Evolutionary conservation across 2,329 filamentous ascomycete genomes (phyloP), one percentile per base, ranked within the genome.

Genomic region (Fusarium azukiicola): DNA sequence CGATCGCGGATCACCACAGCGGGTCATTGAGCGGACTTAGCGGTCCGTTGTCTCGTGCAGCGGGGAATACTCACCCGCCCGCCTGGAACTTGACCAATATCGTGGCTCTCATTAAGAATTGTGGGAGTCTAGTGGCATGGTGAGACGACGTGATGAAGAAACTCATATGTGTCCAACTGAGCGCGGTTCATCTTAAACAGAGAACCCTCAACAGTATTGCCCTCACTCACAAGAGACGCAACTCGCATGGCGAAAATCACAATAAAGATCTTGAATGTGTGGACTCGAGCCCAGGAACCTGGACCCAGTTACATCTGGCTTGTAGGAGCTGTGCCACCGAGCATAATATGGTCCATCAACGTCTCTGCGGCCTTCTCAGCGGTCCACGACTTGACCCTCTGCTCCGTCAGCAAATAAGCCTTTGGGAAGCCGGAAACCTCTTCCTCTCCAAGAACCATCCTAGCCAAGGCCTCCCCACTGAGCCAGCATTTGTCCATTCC

Each of bases 401-500:
- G n/a, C 3, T 68, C 49, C 19, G 27, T 71, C 1, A 80, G n/a
- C 2, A 80, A 9, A 17, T 80, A 80, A 5, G 76, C 78, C 21
- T 49, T 74, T 3, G 79, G 79, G 38, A 81, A 80, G 1, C 78
- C 81, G 9, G 76, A 67, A 10, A 74, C 54, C 0, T 76, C 71
- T 27, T 64, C 40, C 46, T 82, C 80, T 0, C 83, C 83, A 0
- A 85, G 69, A 4, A 79, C 73, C 81, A 84, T 84, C 40, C 73
- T 79, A 0, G 80, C 84, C 6, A 86, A 56, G 5, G 90, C 90
- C 27, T 86, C 86, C 0, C 90, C 91, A 54, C 86, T 89, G 6
- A 90, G 86, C 90, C 90, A 92, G 6, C 89, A 89, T 81, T 88
- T 89, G 5, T 88, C 87, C 90, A 92, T 91, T 8, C 90, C 91